Evolutionary conservation across 257 asterid genomes (phyloP).

Genomic region (Fraxinus quadrangulata): DNA sequence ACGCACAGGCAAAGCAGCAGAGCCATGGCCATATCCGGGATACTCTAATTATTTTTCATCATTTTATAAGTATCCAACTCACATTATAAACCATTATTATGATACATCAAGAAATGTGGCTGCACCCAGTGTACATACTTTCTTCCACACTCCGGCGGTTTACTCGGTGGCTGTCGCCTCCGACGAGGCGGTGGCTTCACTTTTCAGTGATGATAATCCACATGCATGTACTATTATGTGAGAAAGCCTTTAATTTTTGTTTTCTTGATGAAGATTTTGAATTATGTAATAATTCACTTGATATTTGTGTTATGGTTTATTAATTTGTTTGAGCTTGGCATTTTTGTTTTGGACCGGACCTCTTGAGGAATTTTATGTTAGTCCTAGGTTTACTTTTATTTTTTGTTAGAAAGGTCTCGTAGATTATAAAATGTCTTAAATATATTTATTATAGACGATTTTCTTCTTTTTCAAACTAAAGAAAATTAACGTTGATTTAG

Average conservation of each 20-base stretch:
- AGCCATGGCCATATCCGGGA: constrained; percentile 96
- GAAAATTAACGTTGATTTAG: neutral
- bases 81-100: constrained; percentile 73
- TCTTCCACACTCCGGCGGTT: constrained; percentile 84
- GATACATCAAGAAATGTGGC: constrained; percentile 64
- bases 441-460: no score
- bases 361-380: neutral
- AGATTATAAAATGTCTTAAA: no score
- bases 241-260: neutral
- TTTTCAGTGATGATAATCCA: constrained; percentile 91
- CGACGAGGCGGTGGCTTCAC: constrained; percentile 87
- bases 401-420: no score
- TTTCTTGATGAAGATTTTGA: neutral
- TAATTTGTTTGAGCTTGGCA: neutral
- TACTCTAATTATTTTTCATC: constrained; percentile 64
- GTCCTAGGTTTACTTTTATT: no score
- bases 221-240: constrained; percentile 89
- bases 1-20: constrained; percentile 92
- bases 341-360: neutral
- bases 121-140: constrained; percentile 64
- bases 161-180: constrained; percentile 85
- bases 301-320: neutral
- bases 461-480: no score
- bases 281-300: neutral
- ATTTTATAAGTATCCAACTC: constrained; percentile 78